Base-by-base conservation (phyloP, 345 rosid species). In the Populus nigra region DNA sequence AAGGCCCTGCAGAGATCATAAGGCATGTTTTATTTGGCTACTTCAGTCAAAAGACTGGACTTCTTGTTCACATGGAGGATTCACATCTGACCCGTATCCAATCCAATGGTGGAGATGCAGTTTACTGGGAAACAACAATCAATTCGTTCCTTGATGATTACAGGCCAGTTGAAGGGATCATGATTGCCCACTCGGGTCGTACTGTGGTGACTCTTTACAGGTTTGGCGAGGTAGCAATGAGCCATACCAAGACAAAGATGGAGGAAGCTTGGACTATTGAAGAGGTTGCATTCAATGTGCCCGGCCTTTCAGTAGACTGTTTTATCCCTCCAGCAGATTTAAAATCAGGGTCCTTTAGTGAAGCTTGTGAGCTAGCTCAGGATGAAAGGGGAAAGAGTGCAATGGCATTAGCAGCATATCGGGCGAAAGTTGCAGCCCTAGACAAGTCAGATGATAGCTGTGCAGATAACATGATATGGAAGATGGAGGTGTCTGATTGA, bases 221-320 rank as follows among this genome's bases (percentile, higher is more conserved):
- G 83, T 94, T 94, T 61, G 99, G 97, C 5, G 96, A 93, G 87
- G 84, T 81, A 68, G 94, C 94, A 4, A 90, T 86, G 97, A 94
- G 98, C 86, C 95, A 88, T 59, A 88, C 91, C 49, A 93, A 89
- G 77, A 93, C 96, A n/a, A 93, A 87, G 88, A 93, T 93, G 98
- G 98, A 93, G 85, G 97, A 93, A 84, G 87, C 89, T 74, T 94
- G 98, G 98, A 89, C 91, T 0, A 94, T 94, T 20, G 98, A 94
- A 80, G 98, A 94, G 87, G 98, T 94, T 78, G 97, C 97, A 5
- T 94, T 94, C 74, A 92, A 94, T 63, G 86, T 94, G 73, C 98
- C 98, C 0, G 98, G 98, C 1, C 88, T 94, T 25, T 91, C 97
- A 8, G 68, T 88, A 0, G 98, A 94, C 75, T 94, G 98, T 74